These are phyloP conservation scores for Pseudogymnoascus sp. DNA, from an alignment of 2,329 filamentous ascomycete genomes.

Conservation along the genomic window DNA sequence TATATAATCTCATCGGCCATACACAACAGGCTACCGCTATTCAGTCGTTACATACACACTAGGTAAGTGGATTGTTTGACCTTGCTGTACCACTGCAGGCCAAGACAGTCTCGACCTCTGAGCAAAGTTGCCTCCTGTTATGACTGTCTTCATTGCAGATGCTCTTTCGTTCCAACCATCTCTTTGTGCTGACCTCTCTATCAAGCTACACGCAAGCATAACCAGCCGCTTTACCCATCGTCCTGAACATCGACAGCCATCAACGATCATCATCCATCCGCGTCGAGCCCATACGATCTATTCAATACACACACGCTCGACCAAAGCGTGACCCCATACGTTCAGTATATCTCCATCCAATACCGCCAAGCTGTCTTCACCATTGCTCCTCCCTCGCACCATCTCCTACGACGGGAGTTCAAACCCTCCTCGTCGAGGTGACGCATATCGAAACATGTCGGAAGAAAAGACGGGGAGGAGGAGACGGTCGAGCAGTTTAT, in stretches of 20 bases:
- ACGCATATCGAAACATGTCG: slow-evolving; percentile 42
- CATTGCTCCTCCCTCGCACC: slow-evolving; percentile 76
- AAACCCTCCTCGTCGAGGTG: slow-evolving; percentile 57
- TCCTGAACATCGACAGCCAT: background rate
- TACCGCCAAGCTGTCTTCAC: slow-evolving; percentile 95
- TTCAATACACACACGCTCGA: background rate
- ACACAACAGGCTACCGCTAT: background rate
- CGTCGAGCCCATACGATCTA: background rate
- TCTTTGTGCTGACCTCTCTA: background rate
- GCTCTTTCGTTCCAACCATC: background rate
- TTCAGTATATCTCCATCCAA: slow-evolving; percentile 37
- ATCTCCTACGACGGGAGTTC: slow-evolving; percentile 84
- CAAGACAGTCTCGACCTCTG: slow-evolving; percentile 2
- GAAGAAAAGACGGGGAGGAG: slow-evolving; percentile 63
- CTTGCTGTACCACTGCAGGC: background rate
- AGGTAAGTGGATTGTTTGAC: slow-evolving; percentile 4
- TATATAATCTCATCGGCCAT: background rate
- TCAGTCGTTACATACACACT: slow-evolving; percentile 6
- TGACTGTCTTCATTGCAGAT: background rate
- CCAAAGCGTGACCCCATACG: slow-evolving; percentile 17
- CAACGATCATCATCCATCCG: background rate
- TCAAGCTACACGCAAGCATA: background rate
- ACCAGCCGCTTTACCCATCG: background rate
- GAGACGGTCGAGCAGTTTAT: slow-evolving; percentile 92
- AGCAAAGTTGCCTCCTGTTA: background rate